Evolutionary conservation across 768 basidiomycete species (phyloP).

Genomic region (Boletus coccyginus): DNA sequence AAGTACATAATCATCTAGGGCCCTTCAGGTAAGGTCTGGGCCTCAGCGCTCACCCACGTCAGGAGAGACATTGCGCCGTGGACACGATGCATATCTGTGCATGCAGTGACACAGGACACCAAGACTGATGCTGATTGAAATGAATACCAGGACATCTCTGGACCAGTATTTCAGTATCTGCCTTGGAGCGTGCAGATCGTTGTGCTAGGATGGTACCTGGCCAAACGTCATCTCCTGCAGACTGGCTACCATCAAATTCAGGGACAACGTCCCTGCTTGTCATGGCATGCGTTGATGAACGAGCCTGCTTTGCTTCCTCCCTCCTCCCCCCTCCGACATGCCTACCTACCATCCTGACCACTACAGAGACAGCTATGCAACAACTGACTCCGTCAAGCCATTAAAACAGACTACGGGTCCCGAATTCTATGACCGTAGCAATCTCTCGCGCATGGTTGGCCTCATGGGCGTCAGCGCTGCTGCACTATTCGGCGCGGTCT

Average conservation of each 20-base stretch:
- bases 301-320: neutral
- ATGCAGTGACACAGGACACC: neutral
- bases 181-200: too few relatives aligned
- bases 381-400: slow-evolving; percentile 18
- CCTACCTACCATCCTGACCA: neutral
- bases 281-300: neutral
- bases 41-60: too few relatives aligned
- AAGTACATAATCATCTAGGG: slow-evolving; percentile 1
- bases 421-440: slow-evolving; percentile 30
- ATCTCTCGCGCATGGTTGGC: slow-evolving; percentile 20
- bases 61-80: too few relatives aligned
- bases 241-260: slow-evolving; percentile 3
- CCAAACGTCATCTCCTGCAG: neutral
- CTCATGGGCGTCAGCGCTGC: slow-evolving; percentile 26
- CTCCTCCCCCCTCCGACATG: slow-evolving; percentile 6
- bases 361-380: slow-evolving; percentile 8
- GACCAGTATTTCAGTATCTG: neutral
- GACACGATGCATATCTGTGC: neutral
- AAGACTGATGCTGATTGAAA: neutral
- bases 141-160: neutral
- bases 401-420: slow-evolving; percentile 20
- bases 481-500: slow-evolving; percentile 19
- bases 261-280: neutral
- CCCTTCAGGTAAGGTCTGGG: slow-evolving; percentile 3
- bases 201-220: neutral